These are phyloP conservation scores for Sphaerulina vaccinii DNA, from an alignment of 2,329 filamentous ascomycete species.

Conservation along the genomic window DNA sequence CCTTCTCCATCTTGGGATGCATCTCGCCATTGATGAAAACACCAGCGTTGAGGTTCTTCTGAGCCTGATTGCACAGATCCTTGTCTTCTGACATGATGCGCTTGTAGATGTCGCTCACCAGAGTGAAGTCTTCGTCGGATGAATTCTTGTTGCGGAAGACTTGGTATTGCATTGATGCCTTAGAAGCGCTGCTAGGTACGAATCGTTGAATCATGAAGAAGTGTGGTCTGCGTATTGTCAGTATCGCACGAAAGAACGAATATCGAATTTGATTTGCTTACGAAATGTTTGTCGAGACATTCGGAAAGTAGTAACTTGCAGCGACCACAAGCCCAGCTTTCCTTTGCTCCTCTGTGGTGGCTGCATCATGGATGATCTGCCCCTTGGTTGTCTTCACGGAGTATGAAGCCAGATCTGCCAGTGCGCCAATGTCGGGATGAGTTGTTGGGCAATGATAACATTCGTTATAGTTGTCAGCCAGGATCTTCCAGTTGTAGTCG, in stretches of 20 bases:
- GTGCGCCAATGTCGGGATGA: slow-evolving; percentile 57
- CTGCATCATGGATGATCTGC: slow-evolving; percentile 51
- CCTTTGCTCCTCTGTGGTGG: slow-evolving; percentile 51
- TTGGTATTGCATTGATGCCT: slow-evolving; percentile 60
- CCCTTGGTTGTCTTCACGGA: slow-evolving; percentile 50
- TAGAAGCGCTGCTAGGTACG: slow-evolving; percentile 54
- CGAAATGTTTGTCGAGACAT: slow-evolving; percentile 53
- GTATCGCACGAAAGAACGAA: slow-evolving; percentile 7
- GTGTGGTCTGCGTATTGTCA: slow-evolving; percentile 46
- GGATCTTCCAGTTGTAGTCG: slow-evolving; percentile 60
- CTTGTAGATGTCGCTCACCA: slow-evolving; percentile 61
- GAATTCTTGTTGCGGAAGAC: slow-evolving; percentile 62
- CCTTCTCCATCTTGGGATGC: slow-evolving; percentile 61
- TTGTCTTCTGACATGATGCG: slow-evolving; percentile 66
- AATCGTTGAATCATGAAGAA: slow-evolving; percentile 66
- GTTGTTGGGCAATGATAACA: slow-evolving; percentile 63
- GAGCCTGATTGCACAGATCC: slow-evolving; percentile 58
- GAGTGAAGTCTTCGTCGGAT: slow-evolving; percentile 57
- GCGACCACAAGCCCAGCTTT: slow-evolving; percentile 48
- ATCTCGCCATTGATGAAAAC: slow-evolving; percentile 63
- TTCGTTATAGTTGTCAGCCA: slow-evolving; percentile 65
- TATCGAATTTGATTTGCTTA: slow-evolving; percentile 36
- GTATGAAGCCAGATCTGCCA: slow-evolving; percentile 60
- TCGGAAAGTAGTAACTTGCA: slow-evolving; percentile 53
- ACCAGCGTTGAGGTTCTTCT: slow-evolving; percentile 61